Conservation (phyloP, 129 eudicot genomes). For the Saposhnikovia divaricata region DNA sequence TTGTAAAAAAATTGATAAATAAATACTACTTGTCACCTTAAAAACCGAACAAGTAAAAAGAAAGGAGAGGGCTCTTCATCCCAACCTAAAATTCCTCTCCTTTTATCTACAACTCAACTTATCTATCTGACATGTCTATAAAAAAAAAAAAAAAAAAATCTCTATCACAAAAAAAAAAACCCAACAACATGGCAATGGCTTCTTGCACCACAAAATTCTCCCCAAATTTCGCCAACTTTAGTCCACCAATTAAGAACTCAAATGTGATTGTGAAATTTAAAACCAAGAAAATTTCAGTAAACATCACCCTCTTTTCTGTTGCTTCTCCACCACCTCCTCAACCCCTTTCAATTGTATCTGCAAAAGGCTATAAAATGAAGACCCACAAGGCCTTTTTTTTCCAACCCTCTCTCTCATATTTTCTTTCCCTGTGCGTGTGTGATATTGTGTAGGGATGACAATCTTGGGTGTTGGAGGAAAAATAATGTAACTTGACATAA, state of each 20-base stretch:
- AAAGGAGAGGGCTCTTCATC: neutral
- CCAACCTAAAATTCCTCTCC: neutral
- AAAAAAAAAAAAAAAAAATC: too few relatives aligned
- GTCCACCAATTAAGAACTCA: constrained; percentile 6
- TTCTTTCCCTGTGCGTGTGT: neutral
- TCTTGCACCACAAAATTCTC: constrained; percentile 12
- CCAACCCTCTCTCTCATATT: neutral
- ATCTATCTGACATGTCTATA: neutral
- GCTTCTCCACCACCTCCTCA: constrained; percentile 25
- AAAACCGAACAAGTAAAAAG: neutral
- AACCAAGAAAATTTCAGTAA: too few relatives aligned
- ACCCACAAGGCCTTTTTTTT: constrained; percentile 60
- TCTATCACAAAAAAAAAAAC: too few relatives aligned
- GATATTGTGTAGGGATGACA: too few relatives aligned
- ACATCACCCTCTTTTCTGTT: too few relatives aligned
- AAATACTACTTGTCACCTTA: too few relatives aligned
- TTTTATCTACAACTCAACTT: neutral
- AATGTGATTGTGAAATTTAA: too few relatives aligned
- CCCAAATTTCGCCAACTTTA: constrained; percentile 21
- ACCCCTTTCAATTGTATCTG: constrained; percentile 45
- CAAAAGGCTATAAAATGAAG: constrained; percentile 82
- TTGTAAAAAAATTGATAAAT: too few relatives aligned
- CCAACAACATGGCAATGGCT: constrained; percentile 20
- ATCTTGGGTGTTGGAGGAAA: too few relatives aligned
- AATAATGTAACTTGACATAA: neutral